Conservation (phyloP, 768 basidiomycete genomes). For the Boletus edulis region DNA sequence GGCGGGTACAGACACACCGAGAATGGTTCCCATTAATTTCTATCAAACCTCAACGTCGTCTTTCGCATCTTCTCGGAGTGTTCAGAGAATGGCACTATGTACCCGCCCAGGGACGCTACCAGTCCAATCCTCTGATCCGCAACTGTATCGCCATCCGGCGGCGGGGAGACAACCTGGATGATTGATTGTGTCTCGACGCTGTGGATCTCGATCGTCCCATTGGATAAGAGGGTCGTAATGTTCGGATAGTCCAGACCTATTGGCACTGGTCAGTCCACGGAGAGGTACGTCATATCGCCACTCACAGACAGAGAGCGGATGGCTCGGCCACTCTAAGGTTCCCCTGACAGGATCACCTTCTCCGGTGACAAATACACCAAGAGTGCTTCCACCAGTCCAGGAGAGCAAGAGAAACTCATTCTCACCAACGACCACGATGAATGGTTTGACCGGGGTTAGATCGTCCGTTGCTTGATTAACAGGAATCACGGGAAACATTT, state of each 20-base stretch:
- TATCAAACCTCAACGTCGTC: conserved; percentile 29
- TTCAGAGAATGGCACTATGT: conserved; percentile 41
- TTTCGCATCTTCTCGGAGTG: conserved; percentile 40
- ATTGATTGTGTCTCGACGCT: conserved; percentile 70
- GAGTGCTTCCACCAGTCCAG: conserved; percentile 75
- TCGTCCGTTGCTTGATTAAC: conserved; percentile 64
- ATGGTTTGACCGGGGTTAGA: conserved; percentile 51
- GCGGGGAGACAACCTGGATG: conserved; percentile 64
- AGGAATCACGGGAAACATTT: conserved; percentile 71
- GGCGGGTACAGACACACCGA: conserved; percentile 23
- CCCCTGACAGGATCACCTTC: conserved; percentile 88
- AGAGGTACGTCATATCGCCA: conserved; percentile 12
- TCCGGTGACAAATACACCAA: conserved; percentile 84
- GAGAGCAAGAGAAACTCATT: conserved; percentile 85
- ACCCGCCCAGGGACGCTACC: conserved; percentile 34
- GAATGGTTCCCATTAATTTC: conserved; percentile 5
- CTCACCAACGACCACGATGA: conserved; percentile 70
- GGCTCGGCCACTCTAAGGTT: conserved; percentile 80
- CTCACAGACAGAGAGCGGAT: conserved; percentile 77
- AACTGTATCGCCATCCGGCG: conserved; percentile 24
- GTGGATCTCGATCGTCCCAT: conserved; percentile 80
- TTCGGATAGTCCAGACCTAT: conserved; percentile 82
- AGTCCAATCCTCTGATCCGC: conserved; percentile 29
- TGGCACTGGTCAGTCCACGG: not conserved
- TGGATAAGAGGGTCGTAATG: conserved; percentile 72